These are phyloP conservation scores for Trametes cubensis DNA, from an alignment of 768 basidiomycete species.

Conservation along the genomic window DNA sequence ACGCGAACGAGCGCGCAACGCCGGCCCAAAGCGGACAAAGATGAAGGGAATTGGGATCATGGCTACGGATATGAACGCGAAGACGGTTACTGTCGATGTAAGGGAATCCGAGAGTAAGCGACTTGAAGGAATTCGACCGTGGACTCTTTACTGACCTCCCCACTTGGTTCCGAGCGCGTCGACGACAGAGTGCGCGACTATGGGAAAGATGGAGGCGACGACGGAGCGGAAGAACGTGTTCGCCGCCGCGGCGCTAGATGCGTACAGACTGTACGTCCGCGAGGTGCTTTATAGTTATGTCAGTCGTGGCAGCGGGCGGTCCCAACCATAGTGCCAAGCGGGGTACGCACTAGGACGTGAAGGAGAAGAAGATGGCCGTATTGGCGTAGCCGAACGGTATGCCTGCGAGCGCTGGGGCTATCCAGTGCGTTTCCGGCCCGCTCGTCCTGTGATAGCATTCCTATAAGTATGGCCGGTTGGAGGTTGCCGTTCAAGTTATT, in stretches of 20 bases:
- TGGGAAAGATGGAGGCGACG: slow-evolving; percentile 26
- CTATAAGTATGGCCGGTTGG: no score
- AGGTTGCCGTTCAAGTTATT: no score
- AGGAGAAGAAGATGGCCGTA: slow-evolving; percentile 27
- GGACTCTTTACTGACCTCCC: slow-evolving; percentile 30
- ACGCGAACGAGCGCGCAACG: slow-evolving; percentile 28
- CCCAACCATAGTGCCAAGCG: background rate
- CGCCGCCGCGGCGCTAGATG: slow-evolving; percentile 26
- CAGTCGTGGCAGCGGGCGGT: background rate
- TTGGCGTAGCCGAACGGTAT: slow-evolving; percentile 29
- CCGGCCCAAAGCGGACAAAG: slow-evolving; percentile 30
- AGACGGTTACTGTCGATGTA: slow-evolving; percentile 25
- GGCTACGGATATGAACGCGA: slow-evolving; percentile 28
- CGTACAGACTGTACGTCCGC: slow-evolving; percentile 26
- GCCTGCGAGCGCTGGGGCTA: slow-evolving; percentile 28
- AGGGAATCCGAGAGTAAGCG: no score
- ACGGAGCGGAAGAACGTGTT: slow-evolving; percentile 28
- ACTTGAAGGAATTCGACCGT: no score
- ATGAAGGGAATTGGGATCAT: slow-evolving; percentile 29
- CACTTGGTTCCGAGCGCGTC: slow-evolving; percentile 28
- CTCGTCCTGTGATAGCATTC: slow-evolving; percentile 24
- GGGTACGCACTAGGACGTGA: slow-evolving; percentile 27
- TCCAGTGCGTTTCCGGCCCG: slow-evolving; percentile 26
- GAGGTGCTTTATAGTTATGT: slow-evolving; percentile 15
- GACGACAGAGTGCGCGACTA: slow-evolving; percentile 25